Evolutionary conservation across 116 monocot species (phyloP).

Genomic region (Trichopus zeylanicus): DNA sequence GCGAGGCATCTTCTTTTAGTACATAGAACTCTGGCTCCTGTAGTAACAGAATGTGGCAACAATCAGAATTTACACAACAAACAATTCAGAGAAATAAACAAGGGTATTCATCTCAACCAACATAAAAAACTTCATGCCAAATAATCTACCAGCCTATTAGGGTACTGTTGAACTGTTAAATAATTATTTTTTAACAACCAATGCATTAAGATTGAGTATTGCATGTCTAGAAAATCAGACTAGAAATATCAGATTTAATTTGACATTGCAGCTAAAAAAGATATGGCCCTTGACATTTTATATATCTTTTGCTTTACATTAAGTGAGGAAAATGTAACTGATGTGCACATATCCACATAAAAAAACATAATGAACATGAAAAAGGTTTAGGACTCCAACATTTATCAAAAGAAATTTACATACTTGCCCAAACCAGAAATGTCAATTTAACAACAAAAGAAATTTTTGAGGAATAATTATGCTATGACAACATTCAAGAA

Average conservation of each 20-base stretch:
- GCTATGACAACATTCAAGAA: not conserved
- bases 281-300: too few species aligned
- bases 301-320: too few species aligned
- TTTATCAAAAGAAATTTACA: too few species aligned
- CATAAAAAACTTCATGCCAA: not conserved
- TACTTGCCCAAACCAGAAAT: not conserved
- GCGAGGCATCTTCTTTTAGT: slow-evolving; percentile 74
- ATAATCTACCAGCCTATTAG: not conserved
- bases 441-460: not conserved
- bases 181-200: too few species aligned
- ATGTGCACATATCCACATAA: too few species aligned
- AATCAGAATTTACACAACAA: not conserved
- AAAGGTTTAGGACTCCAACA: too few species aligned
- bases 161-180: not conserved
- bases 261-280: too few species aligned
- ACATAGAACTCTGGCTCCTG: slow-evolving; percentile 86
- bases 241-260: too few species aligned
- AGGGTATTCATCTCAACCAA: not conserved
- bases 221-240: too few species aligned
- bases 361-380: too few species aligned
- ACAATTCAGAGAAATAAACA: not conserved
- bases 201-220: too few species aligned
- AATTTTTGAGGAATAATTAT: not conserved
- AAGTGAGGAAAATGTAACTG: too few species aligned
- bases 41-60: slow-evolving; percentile 2